Conservation (phyloP, 2,329 filamentous ascomycete species). For the Coniella vitis region DNA sequence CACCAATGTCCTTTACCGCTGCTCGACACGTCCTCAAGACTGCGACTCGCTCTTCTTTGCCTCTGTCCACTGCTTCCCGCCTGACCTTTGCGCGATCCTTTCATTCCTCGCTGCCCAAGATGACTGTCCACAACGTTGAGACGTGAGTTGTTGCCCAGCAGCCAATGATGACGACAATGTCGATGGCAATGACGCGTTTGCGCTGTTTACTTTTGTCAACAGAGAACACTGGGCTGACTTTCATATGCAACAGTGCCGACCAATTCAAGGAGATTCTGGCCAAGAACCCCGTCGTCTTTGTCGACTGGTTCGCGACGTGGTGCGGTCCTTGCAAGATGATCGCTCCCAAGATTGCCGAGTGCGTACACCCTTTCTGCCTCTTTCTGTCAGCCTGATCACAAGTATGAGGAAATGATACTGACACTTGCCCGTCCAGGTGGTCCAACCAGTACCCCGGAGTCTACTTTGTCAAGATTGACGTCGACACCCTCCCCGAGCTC, state of each 20-base stretch:
- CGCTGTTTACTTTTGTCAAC: no score
- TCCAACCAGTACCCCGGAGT: constrained; percentile 46
- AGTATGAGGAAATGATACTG: background rate
- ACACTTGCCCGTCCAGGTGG: constrained; percentile 38
- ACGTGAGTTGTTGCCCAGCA: constrained; percentile 28
- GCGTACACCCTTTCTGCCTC: constrained; percentile 25
- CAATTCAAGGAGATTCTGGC: constrained; percentile 31
- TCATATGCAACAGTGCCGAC: constrained; percentile 15
- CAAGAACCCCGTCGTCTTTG: constrained; percentile 50
- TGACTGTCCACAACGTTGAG: constrained; percentile 35
- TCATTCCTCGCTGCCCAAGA: constrained; percentile 33
- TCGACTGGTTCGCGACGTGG: constrained; percentile 88
- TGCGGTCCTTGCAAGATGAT: constrained; percentile 95
- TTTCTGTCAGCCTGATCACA: no score
- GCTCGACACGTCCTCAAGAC: constrained; percentile 15
- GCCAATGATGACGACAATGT: background rate
- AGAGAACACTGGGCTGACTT: background rate
- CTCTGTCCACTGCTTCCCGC: constrained; percentile 14
- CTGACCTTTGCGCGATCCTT: constrained; percentile 27
- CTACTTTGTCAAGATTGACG: constrained; percentile 84
- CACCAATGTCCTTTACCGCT: constrained; percentile 5
- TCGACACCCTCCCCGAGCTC: constrained; percentile 72
- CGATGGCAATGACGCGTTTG: no score
- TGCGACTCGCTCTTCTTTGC: constrained; percentile 10
- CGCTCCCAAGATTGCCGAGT: constrained; percentile 66